phyloP scores from a whole-genome alignment of 2,329 filamentous ascomycete genomes.

The Orbilia javanica region DNA sequence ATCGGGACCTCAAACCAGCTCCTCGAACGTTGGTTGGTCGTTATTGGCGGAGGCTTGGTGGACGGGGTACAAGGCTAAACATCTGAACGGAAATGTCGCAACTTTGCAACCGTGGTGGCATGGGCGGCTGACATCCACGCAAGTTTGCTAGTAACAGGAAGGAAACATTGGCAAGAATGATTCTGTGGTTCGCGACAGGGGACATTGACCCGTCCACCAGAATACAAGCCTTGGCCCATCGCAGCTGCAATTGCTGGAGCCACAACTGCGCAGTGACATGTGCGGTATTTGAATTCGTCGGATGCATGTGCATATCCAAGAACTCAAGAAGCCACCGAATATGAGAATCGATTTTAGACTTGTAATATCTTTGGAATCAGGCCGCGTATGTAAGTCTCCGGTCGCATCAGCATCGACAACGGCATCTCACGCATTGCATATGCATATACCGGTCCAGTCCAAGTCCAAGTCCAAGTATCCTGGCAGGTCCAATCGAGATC shows the following conservation, averaged over 20 bases:
- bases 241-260: neutral
- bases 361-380: neutral
- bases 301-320: neutral
- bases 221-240: neutral
- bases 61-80: neutral
- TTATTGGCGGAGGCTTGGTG: neutral
- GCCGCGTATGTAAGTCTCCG: neutral
- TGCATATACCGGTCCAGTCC: too few relatives aligned
- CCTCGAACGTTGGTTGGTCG: neutral
- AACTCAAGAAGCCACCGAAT: neutral
- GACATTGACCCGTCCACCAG: neutral
- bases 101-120: neutral
- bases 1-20: neutral
- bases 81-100: neutral
- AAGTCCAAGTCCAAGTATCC: too few relatives aligned
- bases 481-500: too few relatives aligned
- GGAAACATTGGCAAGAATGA: neutral
- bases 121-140: conserved; percentile 10
- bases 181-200: neutral
- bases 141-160: neutral
- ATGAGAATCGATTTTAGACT: neutral
- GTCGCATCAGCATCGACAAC: too few relatives aligned
- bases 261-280: conserved; percentile 1
- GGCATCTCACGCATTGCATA: too few relatives aligned
- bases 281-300: neutral